Conservation (phyloP, 139 green algal species). For the Auxenochlorella protothecoides region DNA sequence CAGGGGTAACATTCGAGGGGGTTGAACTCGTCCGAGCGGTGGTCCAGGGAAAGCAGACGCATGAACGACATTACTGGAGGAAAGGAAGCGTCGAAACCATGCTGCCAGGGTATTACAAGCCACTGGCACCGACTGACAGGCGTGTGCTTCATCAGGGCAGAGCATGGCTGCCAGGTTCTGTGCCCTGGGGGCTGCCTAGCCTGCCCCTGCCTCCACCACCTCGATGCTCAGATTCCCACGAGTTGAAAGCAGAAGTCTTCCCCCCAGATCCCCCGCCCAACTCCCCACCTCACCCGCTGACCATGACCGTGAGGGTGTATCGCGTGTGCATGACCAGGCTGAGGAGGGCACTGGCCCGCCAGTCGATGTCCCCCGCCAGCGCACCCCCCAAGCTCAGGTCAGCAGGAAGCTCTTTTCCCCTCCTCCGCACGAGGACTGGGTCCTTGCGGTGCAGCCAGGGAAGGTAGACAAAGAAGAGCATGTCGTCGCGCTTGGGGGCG, state of each 20-base stretch:
- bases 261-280: not conserved
- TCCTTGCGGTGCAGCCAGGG: constrained; percentile 1
- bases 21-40: too few relatives aligned
- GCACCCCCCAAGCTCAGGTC: not conserved
- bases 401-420: constrained; percentile 2
- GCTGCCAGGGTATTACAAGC: too few relatives aligned
- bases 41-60: too few relatives aligned
- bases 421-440: too few relatives aligned
- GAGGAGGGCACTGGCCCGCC: constrained; percentile 40
- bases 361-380: constrained; percentile 33
- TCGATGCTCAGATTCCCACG: not conserved
- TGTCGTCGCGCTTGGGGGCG: constrained; percentile 22
- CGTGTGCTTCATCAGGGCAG: too few relatives aligned
- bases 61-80: too few relatives aligned
- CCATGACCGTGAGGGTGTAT: constrained; percentile 46
- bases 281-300: constrained; percentile 19
- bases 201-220: not conserved
- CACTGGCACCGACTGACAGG: too few relatives aligned
- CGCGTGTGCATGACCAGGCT: constrained; percentile 58
- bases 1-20: too few relatives aligned
- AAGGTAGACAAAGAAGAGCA: constrained; percentile 37
- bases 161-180: too few relatives aligned
- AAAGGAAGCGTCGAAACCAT: too few relatives aligned
- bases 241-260: not conserved
- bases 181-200: not conserved